A percentile compares a stretch with the other conserved stretches of the same genome.
These are phyloP conservation scores for Epichloe amarillans DNA, from an alignment of 2,329 filamentous ascomycete species.

Conservation along the genomic window DNA sequence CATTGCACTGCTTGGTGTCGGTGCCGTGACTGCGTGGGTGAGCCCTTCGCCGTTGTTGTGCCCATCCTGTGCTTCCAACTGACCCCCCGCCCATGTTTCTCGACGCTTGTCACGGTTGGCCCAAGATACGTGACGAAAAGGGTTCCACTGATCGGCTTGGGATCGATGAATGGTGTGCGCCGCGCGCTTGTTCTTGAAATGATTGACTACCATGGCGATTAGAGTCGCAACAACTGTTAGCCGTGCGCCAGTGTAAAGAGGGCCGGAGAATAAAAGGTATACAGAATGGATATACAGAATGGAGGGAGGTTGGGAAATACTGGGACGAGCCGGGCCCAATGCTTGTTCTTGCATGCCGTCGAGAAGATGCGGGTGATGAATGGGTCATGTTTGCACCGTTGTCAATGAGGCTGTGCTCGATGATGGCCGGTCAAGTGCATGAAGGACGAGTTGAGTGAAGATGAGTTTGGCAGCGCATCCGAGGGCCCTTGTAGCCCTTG, in stretches of 20 bases:
- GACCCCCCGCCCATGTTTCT: slow-evolving; percentile 22
- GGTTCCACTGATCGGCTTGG: slow-evolving; percentile 28
- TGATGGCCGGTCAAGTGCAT: background rate
- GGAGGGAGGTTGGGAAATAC: background rate
- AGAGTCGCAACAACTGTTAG: slow-evolving; percentile 6
- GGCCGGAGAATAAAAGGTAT: background rate
- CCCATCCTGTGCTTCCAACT: slow-evolving; percentile 19
- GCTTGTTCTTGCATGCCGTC: background rate
- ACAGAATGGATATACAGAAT: background rate
- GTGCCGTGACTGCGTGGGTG: slow-evolving; percentile 22
- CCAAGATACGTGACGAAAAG: slow-evolving; percentile 30
- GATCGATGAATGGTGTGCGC: slow-evolving; percentile 30
- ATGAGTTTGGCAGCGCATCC: background rate
- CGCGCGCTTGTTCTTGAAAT: slow-evolving; percentile 29
- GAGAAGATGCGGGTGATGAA: background rate
- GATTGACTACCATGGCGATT: slow-evolving; percentile 27
- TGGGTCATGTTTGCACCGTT: background rate
- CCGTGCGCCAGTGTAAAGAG: background rate
- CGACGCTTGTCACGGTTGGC: slow-evolving; percentile 16
- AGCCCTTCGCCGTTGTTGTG: slow-evolving; percentile 18
- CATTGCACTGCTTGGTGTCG: slow-evolving; percentile 11
- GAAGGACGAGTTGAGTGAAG: background rate
- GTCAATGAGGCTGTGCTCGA: slow-evolving; percentile 1
- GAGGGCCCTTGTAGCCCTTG: background rate
- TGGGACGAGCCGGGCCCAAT: background rate